A percentile compares a stretch with the other conserved stretches of the same genome.
phyloP scores from a whole-genome alignment of 208 protist species.

The Novymonas esmeraldas region DNA sequence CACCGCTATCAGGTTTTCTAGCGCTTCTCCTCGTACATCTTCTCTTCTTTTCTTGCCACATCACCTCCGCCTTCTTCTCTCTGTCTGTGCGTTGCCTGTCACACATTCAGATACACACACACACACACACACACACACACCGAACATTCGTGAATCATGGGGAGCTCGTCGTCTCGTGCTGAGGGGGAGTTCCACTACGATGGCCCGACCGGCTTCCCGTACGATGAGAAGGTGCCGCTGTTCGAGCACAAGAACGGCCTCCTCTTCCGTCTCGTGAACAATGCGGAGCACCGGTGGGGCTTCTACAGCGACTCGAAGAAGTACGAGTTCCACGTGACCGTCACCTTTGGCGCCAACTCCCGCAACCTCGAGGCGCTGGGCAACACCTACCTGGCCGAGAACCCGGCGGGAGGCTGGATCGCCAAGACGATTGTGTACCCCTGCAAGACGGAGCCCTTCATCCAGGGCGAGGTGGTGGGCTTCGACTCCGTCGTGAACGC shows the following conservation, averaged over 20 bases:
- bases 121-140: constrained; percentile 2
- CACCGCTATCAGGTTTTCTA: neutral
- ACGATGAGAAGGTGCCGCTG: constrained; percentile 46
- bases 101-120: constrained; percentile 3
- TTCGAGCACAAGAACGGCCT: constrained; percentile 77
- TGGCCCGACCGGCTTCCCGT: constrained; percentile 49
- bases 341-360: constrained; percentile 58
- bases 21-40: neutral
- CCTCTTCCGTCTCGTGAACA: constrained; percentile 76
- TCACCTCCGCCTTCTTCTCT: neutral
- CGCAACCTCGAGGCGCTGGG: constrained; percentile 52
- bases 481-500: constrained; percentile 56
- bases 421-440: constrained; percentile 68
- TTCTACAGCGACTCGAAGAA: constrained; percentile 84
- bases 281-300: constrained; percentile 45
- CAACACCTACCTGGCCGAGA: constrained; percentile 44
- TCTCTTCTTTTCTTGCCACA: constrained; percentile 1
- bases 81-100: constrained; percentile 8
- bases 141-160: constrained; percentile 11
- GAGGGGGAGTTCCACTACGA: constrained; percentile 31
- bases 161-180: constrained; percentile 10
- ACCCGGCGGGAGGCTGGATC: constrained; percentile 38
- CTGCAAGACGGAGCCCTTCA: constrained; percentile 52
- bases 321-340: constrained; percentile 74
- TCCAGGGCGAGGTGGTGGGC: constrained; percentile 66